Evolutionary conservation across 2,329 filamentous ascomycete species (phyloP).

Genomic region (Alternaria brassicicola): DNA sequence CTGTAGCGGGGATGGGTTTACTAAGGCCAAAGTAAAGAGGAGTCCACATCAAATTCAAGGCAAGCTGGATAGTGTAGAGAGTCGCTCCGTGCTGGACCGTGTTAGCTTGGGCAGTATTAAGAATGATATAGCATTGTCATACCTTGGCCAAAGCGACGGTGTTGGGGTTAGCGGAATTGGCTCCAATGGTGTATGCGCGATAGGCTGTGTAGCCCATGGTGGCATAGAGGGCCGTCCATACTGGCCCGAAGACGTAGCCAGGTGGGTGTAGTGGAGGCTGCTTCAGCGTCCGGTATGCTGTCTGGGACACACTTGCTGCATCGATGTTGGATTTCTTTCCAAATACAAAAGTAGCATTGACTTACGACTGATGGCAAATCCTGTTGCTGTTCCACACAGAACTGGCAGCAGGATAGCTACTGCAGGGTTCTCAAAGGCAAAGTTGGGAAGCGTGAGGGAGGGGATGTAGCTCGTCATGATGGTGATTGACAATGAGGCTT

Average conservation of each 20-base stretch:
- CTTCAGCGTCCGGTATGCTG: constrained; percentile 68
- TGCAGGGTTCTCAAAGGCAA: constrained; percentile 74
- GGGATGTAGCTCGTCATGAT: constrained; percentile 81
- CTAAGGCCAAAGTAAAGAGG: constrained; percentile 87
- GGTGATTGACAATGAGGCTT: constrained; percentile 34
- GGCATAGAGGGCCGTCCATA: constrained; percentile 64
- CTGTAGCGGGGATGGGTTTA: constrained; percentile 73
- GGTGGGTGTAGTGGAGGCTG: constrained; percentile 67
- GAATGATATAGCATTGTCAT: constrained; percentile 3
- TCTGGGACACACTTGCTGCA: constrained; percentile 51
- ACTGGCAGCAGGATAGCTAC: constrained; percentile 78
- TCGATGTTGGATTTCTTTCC: background rate
- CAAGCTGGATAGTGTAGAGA: constrained; percentile 85
- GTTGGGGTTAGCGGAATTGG: constrained; percentile 56
- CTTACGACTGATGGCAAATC: constrained; percentile 71
- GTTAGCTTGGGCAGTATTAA: constrained; percentile 6
- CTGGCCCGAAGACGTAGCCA: constrained; percentile 63
- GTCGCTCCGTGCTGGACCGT: constrained; percentile 66
- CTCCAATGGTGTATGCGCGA: constrained; percentile 70
- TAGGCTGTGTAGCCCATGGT: constrained; percentile 90
- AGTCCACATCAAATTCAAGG: constrained; percentile 87
- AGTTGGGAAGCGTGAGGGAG: constrained; percentile 74
- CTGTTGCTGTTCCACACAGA: constrained; percentile 73
- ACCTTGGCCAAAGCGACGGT: constrained; percentile 66
- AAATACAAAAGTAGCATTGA: constrained; percentile 2